Base-by-base conservation (phyloP, 1,139 yeast species). In the Diutina pseudorugosa region DNA sequence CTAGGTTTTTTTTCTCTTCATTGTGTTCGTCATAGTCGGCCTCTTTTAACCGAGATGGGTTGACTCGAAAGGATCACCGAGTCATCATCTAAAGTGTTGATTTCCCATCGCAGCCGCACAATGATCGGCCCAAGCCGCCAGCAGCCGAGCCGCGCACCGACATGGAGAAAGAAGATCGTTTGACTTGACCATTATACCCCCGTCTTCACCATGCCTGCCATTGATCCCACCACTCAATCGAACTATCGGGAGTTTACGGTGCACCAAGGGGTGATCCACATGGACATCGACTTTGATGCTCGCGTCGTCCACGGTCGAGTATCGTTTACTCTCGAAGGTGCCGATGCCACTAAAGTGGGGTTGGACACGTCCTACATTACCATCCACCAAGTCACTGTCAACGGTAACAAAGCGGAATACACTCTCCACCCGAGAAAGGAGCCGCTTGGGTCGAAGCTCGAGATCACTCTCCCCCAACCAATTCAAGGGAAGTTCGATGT, bases 391-490 rank as follows among this genome's bases (percentile, higher is more conserved):
- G 47, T 43, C n/a, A 11, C 33, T 9, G 23, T 43, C 33, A 43
- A 43, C 14, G 47, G 47, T 21, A 43, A 6, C 5, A n/a, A 20
- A 5, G 33, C 47, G 7, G 19, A 43, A 27, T 43, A 20, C 30
- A 43, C 33, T 7, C 30, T 43, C n/a, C 47, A 43, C n/a, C 19
- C 47, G 7, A 25, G 47, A 14, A 20, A 43, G 20, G 47, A 43
- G 19, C 47, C 47, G 5, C 47, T 43, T 23, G 47, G 47, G 33
- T 43, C 47, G 2, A 43, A 43, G 19, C 47, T 43, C n/a, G 47
- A 43, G 23, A 43, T 43, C 18, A 14, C 23, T 11, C 47, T 25
- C 23, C 58, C 60, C n/a, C 47, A 63, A 3, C 36, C 33, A 4
- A 20, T 49, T 14, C 16, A 20, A 7, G 47, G 33, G 2, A 43